These are phyloP conservation scores for Orbilia ellipsospora DNA, from an alignment of 2,329 filamentous ascomycete species.

Conservation along the genomic window DNA sequence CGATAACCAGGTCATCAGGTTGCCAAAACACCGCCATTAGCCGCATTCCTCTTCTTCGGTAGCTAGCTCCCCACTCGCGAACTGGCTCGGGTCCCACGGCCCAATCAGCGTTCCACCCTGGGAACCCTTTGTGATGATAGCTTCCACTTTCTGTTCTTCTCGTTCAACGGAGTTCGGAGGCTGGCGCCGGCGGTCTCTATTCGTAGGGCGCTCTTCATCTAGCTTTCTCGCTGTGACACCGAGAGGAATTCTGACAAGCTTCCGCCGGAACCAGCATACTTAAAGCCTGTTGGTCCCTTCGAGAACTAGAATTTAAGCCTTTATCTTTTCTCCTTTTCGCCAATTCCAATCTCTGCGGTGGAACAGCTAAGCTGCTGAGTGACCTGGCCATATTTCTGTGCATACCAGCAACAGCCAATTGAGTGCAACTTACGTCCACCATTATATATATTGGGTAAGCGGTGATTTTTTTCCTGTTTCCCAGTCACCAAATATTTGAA, in stretches of 20 bases:
- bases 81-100: constrained; percentile 38
- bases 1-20: constrained; percentile 35
- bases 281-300: constrained; percentile 29
- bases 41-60: constrained; percentile 26
- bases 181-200: constrained; percentile 38
- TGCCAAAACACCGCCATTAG: constrained; percentile 42
- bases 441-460: constrained; percentile 23
- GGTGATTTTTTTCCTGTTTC: constrained; percentile 16
- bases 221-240: constrained; percentile 38
- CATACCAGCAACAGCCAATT: constrained; percentile 6
- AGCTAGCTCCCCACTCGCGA: constrained; percentile 20
- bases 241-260: constrained; percentile 46
- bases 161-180: constrained; percentile 50
- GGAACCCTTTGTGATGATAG: constrained; percentile 16
- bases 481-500: background rate
- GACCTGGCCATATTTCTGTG: background rate
- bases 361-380: constrained; percentile 15
- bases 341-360: constrained; percentile 16
- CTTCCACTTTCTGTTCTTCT: constrained; percentile 5
- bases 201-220: constrained; percentile 17
- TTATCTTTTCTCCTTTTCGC: constrained; percentile 48
- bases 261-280: constrained; percentile 9
- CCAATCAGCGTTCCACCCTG: constrained; percentile 27
- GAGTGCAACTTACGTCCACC: background rate
- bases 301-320: background rate